phyloP scores from a whole-genome alignment of 2,329 filamentous ascomycete genomes.

The Cyphellophora europaea region DNA sequence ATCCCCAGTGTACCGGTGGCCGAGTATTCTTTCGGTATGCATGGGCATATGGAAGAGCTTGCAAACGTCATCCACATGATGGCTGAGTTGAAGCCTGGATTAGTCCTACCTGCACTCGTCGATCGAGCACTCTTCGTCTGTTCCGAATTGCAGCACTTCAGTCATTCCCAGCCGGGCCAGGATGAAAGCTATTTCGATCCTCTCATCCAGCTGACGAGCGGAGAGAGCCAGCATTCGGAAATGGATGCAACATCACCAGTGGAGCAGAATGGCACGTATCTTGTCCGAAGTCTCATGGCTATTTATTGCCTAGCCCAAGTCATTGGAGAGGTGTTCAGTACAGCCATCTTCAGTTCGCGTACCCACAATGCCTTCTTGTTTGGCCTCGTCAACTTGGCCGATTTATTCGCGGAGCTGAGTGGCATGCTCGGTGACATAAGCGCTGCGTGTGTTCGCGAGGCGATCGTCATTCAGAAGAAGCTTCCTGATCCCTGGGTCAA shows the following conservation, averaged over 20 bases:
- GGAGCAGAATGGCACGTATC: constrained; percentile 57
- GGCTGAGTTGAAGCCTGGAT: constrained; percentile 68
- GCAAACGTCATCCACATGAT: constrained; percentile 66
- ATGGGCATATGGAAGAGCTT: constrained; percentile 54
- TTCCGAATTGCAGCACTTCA: constrained; percentile 57
- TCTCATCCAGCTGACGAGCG: constrained; percentile 37
- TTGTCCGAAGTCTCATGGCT: constrained; percentile 69
- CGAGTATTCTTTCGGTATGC: constrained; percentile 32
- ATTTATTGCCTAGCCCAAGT: constrained; percentile 68
- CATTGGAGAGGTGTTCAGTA: constrained; percentile 63
- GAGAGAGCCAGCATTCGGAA: constrained; percentile 3
- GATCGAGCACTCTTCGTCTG: constrained; percentile 63
- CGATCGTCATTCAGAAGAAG: constrained; percentile 62
- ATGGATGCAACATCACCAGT: constrained; percentile 23
- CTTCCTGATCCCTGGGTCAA: constrained; percentile 56
- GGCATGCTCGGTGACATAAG: constrained; percentile 68
- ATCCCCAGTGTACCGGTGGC: constrained; percentile 61
- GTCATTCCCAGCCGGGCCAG: constrained; percentile 40
- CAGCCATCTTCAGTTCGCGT: constrained; percentile 53
- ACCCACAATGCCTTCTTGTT: constrained; percentile 56
- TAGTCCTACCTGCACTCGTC: constrained; percentile 73
- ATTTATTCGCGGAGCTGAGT: constrained; percentile 70
- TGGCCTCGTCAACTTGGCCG: constrained; percentile 69
- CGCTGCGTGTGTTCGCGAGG: constrained; percentile 73
- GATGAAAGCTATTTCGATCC: constrained; percentile 54